Base-by-base conservation (phyloP, 2,329 filamentous ascomycete species). In the Fusarium torulosum region DNA sequence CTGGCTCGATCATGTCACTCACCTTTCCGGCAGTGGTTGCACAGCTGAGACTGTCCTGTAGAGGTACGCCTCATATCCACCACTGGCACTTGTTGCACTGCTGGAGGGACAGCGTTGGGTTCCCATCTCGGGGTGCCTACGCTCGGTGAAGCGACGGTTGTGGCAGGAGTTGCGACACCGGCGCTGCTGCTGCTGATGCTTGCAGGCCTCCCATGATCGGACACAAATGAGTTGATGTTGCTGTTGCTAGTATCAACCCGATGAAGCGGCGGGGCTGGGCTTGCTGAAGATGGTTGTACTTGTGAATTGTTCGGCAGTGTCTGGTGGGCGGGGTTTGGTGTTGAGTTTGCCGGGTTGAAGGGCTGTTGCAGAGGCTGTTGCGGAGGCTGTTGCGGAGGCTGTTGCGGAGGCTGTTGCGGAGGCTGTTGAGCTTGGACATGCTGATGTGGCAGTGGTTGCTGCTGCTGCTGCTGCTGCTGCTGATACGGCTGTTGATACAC, bases 1-100 rank as follows among this genome's bases (percentile, higher is more conserved):
- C 7, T 11, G 4, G 1, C 23, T 13, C 7, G 13, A 2, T 13
- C 17, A 11, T 0, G 7, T 1, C 1, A 9, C 64, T 54, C 14
- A 71, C 71, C 59, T 10, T 73, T 73, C 20, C 59, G 63, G 19
- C 71, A 73, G 35, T 73, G 67, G 20, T 63, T 64, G 31, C 71
- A 73, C 0, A 51, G 8, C 7, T 47, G 55, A 6, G 47, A 23
- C 4, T 63, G 58, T 0, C 58, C 66, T 2, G 53, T 67, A 10
- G 66, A 59, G 8, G 55, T 46, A 13, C 53, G 50, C 6, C 59
- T 61, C 21, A 62, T 4, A 8, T 51, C 54, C 13, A 38, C 37
- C 0, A 13, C 19, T 13, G 50, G 53, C 4, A 13, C 27, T 29
- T 38, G 58, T 38, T 66, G 71, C 4, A 11, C 17, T 3, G 23